These are phyloP conservation scores for Tolypocladium ophioglossoides DNA, from an alignment of 2,329 filamentous ascomycete genomes.

Conservation along the genomic window DNA sequence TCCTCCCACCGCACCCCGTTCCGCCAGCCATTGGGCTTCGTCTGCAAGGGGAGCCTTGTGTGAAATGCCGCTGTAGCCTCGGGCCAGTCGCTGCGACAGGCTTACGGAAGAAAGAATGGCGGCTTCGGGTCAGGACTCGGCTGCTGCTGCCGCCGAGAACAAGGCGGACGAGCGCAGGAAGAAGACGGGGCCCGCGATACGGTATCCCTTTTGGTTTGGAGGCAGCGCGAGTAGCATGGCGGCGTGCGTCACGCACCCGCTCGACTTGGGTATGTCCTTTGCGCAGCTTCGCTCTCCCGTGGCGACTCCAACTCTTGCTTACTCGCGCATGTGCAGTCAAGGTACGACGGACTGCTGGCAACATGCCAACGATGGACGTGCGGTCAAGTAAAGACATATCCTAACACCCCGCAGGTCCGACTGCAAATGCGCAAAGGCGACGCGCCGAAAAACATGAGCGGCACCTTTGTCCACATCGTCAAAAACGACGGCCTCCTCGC, in stretches of 20 bases:
- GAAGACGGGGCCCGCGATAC: constrained; percentile 27
- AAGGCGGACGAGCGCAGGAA: constrained; percentile 15
- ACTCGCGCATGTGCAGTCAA: constrained; percentile 6
- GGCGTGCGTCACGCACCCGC: constrained; percentile 81
- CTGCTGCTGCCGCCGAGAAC: not conserved
- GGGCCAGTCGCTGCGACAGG: not conserved
- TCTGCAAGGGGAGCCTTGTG: not conserved
- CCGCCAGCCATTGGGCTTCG: not conserved
- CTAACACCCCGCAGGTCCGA: constrained; percentile 51
- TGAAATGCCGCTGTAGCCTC: not conserved
- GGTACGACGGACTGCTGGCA: constrained; percentile 2
- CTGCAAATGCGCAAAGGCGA: constrained; percentile 74
- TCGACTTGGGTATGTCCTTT: constrained; percentile 69
- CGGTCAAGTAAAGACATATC: not conserved
- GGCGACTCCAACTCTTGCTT: not conserved
- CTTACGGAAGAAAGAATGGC: not conserved
- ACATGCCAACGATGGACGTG: not conserved
- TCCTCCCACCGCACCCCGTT: not conserved
- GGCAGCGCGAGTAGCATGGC: constrained; percentile 90
- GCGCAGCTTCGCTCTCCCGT: not conserved
- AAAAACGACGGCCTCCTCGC: constrained; percentile 66
- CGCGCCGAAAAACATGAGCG: constrained; percentile 69
- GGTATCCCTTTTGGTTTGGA: constrained; percentile 91
- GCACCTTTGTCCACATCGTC: constrained; percentile 76
- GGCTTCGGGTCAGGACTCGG: not conserved